Evolutionary conservation across 768 basidiomycete species (phyloP).

Genomic region (Cytidiella melzeri): DNA sequence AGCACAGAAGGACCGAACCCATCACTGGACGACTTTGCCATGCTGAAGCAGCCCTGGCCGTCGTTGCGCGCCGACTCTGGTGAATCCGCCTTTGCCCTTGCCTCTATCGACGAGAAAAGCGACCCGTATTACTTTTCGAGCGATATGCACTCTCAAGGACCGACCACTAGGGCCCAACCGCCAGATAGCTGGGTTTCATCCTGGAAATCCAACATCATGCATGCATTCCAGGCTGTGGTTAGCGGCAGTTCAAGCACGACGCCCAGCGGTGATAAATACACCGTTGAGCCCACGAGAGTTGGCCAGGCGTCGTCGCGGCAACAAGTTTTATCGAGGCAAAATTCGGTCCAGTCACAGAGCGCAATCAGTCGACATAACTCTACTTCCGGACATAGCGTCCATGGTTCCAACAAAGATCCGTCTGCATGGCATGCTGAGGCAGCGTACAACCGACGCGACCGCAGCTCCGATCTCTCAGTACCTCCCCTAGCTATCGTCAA

Average conservation of each 20-base stretch:
- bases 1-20: not conserved
- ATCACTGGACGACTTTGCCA: not conserved
- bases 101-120: not conserved
- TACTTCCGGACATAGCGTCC: not conserved
- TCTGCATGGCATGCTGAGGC: not conserved
- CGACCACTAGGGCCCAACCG: not conserved
- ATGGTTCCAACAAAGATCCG: not conserved
- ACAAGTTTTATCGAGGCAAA: not conserved
- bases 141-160: not conserved
- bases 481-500: conserved; percentile 5
- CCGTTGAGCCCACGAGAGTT: not conserved
- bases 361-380: not conserved
- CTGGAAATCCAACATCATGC: not conserved
- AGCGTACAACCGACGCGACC: not conserved
- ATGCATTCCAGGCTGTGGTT: conserved; percentile 1
- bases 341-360: not conserved
- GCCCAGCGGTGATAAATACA: not conserved
- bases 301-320: not conserved
- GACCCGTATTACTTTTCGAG: not conserved
- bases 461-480: not conserved
- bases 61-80: not conserved
- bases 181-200: conserved; percentile 1
- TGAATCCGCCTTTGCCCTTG: not conserved
- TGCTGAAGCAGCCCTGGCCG: conserved; percentile 2
- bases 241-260: not conserved